A percentile compares a stretch with the other conserved stretches of the same genome.
Conservation (phyloP, 352 stramenopile genomes). For the Globisporangium nodosum region DNA sequence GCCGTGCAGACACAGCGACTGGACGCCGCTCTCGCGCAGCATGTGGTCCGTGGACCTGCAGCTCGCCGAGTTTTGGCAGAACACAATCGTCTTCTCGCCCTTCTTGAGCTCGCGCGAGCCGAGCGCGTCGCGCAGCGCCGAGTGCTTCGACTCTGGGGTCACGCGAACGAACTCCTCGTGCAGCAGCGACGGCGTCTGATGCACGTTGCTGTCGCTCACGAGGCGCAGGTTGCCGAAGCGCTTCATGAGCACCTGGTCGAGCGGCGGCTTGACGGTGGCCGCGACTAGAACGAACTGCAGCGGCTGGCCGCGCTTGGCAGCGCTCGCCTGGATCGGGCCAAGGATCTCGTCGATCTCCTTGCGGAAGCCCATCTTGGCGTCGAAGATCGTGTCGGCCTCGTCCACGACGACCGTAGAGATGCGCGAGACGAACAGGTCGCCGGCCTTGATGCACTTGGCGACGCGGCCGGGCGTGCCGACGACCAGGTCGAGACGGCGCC, state of each 20-base stretch:
- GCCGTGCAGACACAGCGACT: conserved; percentile 62
- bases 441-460: conserved; percentile 61
- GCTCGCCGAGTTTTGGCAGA: conserved; percentile 68
- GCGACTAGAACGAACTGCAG: conserved; percentile 72
- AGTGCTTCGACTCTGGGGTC: conserved; percentile 59
- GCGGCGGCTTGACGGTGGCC: conserved; percentile 57
- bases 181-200: conserved; percentile 58
- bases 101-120: conserved; percentile 27
- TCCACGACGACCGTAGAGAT: conserved; percentile 67
- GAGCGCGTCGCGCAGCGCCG: conserved; percentile 54
- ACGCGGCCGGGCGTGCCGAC: conserved; percentile 73
- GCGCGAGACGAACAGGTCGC: conserved; percentile 74
- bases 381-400: conserved; percentile 76
- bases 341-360: conserved; percentile 71
- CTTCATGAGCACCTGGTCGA: conserved; percentile 72
- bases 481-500: conserved; percentile 53
- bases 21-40: conserved; percentile 69
- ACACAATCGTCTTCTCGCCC: conserved; percentile 60
- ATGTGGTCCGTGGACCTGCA: conserved; percentile 79
- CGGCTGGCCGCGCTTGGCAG: conserved; percentile 40
- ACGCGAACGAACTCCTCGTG: conserved; percentile 67
- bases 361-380: conserved; percentile 80
- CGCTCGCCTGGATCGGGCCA: conserved; percentile 54
- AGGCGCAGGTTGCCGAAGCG: conserved; percentile 54
- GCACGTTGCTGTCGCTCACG: conserved; percentile 61